Percentiles rank a stretch among this genome's conserved stretches.
phyloP scores from a whole-genome alignment of 2,329 filamentous ascomycete genomes.

The Xylariaceae sp. region DNA sequence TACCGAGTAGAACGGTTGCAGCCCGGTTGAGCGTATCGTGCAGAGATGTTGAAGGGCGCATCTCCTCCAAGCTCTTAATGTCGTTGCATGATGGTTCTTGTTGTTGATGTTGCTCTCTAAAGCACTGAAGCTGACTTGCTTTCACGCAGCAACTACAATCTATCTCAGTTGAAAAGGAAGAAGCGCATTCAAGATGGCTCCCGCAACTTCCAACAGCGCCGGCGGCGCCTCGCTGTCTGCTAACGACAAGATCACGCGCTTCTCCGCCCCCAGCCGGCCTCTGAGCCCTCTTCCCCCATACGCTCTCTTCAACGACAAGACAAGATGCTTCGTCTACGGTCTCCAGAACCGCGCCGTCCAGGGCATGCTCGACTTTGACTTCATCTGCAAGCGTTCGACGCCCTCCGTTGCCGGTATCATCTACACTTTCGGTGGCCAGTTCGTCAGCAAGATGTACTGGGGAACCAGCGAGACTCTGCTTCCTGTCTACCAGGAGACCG shows the following conservation, averaged over 20 bases:
- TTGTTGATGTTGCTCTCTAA: neutral
- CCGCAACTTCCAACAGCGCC: slow-evolving; percentile 44
- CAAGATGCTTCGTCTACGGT: slow-evolving; percentile 99
- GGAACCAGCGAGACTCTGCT: slow-evolving; percentile 98
- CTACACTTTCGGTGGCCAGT: slow-evolving; percentile 99
- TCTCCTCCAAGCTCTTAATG: neutral
- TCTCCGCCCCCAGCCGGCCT: slow-evolving; percentile 85
- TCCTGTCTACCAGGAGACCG: slow-evolving; percentile 92
- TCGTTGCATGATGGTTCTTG: neutral
- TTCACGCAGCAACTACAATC: slow-evolving; percentile 3
- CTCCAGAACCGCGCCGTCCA: slow-evolving; percentile 91
- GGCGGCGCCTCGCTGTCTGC: slow-evolving; percentile 58
- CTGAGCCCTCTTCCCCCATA: slow-evolving; percentile 83
- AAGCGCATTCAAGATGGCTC: slow-evolving; percentile 47
- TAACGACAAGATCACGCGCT: slow-evolving; percentile 98
- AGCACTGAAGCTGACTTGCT: slow-evolving; percentile 5
- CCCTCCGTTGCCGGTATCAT: slow-evolving; percentile 98
- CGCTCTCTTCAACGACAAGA: slow-evolving; percentile 98
- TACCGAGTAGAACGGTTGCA: neutral
- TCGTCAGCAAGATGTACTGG: slow-evolving; percentile 99
- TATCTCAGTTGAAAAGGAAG: slow-evolving; percentile 4
- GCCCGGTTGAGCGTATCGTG: neutral
- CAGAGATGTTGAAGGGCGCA: neutral
- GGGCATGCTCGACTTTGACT: slow-evolving; percentile 98
- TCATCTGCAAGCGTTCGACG: slow-evolving; percentile 98